Percentiles rank a stretch among this genome's conserved stretches.
These are phyloP conservation scores for Erythrobasidium yunnanense DNA, from an alignment of 768 basidiomycete genomes.

Conservation along the genomic window DNA sequence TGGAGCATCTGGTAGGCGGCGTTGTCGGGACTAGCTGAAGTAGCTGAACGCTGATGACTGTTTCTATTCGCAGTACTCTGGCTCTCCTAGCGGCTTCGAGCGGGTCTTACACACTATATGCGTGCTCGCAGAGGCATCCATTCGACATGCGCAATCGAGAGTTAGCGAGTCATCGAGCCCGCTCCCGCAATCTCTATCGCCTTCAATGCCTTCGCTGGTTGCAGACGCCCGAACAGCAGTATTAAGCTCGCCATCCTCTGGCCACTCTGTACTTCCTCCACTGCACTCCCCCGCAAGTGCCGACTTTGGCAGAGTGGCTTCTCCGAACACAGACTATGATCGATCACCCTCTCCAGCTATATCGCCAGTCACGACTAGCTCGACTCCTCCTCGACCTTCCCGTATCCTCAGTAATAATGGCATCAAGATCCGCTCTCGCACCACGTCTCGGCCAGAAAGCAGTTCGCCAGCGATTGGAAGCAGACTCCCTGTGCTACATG, in stretches of 20 bases:
- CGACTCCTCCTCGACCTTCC: not conserved
- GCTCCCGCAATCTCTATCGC: not conserved
- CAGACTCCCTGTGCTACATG: too few species aligned
- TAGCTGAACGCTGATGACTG: not conserved
- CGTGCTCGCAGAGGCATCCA: slow-evolving; percentile 4
- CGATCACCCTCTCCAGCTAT: not conserved
- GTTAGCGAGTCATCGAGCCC: not conserved
- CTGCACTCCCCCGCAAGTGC: not conserved
- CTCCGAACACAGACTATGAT: not conserved
- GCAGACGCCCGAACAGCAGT: too few species aligned
- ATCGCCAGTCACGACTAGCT: not conserved
- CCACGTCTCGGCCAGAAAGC: not conserved
- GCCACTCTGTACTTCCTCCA: not conserved
- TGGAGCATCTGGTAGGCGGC: slow-evolving; percentile 12
- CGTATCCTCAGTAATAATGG: not conserved
- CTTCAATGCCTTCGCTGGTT: too few species aligned
- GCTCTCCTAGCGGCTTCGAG: slow-evolving; percentile 6
- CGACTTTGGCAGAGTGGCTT: too few species aligned
- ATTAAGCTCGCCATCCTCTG: too few species aligned
- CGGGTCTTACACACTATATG: slow-evolving; percentile 25
- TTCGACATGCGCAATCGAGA: not conserved
- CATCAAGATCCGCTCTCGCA: slow-evolving; percentile 20
- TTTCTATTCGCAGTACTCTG: not conserved
- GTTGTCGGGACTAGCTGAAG: too few species aligned
- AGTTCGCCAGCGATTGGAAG: too few species aligned